Percentiles rank a stretch among this genome's conserved stretches.
phyloP scores from a whole-genome alignment of 2,329 filamentous ascomycete species.

The Fusarium penzigii region DNA sequence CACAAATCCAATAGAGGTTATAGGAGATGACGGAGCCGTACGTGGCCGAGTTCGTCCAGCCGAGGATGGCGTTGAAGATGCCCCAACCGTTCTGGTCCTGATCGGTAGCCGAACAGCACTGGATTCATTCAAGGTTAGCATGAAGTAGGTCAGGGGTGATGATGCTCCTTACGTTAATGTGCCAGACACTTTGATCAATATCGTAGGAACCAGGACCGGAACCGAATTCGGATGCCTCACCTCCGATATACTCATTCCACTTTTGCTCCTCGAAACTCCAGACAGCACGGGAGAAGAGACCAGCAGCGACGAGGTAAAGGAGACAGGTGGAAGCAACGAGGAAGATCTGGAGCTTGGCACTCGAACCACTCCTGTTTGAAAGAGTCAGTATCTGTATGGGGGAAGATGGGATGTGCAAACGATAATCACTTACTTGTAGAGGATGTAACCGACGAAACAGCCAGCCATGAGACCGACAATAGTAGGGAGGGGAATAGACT shows the following conservation, averaged over 20 bases:
- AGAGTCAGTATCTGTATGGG: too few species aligned
- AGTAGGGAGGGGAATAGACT: slow-evolving; percentile 75
- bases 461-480: slow-evolving; percentile 71
- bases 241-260: slow-evolving; percentile 67
- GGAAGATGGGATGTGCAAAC: too few species aligned
- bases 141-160: not conserved
- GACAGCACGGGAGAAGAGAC: slow-evolving; percentile 75
- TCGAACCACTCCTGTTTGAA: slow-evolving; percentile 42
- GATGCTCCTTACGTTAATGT: slow-evolving; percentile 62
- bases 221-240: slow-evolving; percentile 53
- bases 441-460: slow-evolving; percentile 65
- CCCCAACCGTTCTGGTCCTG: slow-evolving; percentile 77
- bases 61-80: slow-evolving; percentile 81
- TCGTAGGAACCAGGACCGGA: slow-evolving; percentile 76
- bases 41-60: slow-evolving; percentile 87
- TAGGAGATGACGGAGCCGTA: slow-evolving; percentile 86
- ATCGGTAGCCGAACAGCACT: slow-evolving; percentile 72
- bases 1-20: slow-evolving; percentile 81
- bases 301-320: slow-evolving; percentile 81
- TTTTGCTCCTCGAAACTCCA: slow-evolving; percentile 73
- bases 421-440: slow-evolving; percentile 65
- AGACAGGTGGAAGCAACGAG: slow-evolving; percentile 81
- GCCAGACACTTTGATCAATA: slow-evolving; percentile 77
- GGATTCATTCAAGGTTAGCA: slow-evolving; percentile 46
- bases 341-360: slow-evolving; percentile 64